A percentile compares a stretch with the other conserved stretches of the same genome.
phyloP scores from a whole-genome alignment of 2,329 filamentous ascomycete species.

The Biscogniauxia mediterranea region DNA sequence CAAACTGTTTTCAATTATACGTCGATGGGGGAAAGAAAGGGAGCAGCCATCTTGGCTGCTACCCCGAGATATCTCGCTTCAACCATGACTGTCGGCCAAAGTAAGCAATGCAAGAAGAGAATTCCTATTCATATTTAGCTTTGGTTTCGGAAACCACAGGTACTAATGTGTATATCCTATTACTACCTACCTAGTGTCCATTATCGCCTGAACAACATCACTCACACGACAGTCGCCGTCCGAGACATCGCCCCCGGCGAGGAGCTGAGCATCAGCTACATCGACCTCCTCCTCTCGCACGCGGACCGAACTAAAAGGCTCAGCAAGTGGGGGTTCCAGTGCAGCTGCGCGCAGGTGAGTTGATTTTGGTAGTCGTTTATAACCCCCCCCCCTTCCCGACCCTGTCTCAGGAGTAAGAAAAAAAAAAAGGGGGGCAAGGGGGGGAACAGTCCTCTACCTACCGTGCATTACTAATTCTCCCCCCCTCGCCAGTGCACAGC shows the following conservation, averaged over 20 bases:
- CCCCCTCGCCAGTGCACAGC: slow-evolving; percentile 24
- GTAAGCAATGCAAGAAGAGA: slow-evolving; percentile 22
- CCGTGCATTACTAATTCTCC: no score
- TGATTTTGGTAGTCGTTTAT: no score
- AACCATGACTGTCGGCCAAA: slow-evolving; percentile 43
- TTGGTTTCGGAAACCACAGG: not conserved
- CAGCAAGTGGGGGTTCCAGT: slow-evolving; percentile 36
- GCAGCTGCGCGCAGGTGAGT: slow-evolving; percentile 27
- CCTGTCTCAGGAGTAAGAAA: no score
- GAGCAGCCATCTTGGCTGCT: slow-evolving; percentile 33
- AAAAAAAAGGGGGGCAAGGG: no score
- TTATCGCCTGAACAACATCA: slow-evolving; percentile 35
- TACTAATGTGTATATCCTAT: not conserved
- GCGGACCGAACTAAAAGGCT: slow-evolving; percentile 33
- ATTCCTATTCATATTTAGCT: not conserved
- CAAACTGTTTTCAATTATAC: slow-evolving; percentile 37
- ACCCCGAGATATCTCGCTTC: slow-evolving; percentile 34
- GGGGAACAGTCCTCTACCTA: no score
- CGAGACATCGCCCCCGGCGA: slow-evolving; percentile 36
- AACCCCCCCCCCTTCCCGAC: no score
- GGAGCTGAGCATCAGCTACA: slow-evolving; percentile 39
- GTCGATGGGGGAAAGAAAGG: slow-evolving; percentile 25
- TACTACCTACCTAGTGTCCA: slow-evolving; percentile 26
- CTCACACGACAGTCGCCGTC: slow-evolving; percentile 37
- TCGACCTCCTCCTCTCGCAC: slow-evolving; percentile 28